Evolutionary conservation across 1,139 yeast species (phyloP).

Genomic region (Yamadazyma pseudoaaseri): DNA sequence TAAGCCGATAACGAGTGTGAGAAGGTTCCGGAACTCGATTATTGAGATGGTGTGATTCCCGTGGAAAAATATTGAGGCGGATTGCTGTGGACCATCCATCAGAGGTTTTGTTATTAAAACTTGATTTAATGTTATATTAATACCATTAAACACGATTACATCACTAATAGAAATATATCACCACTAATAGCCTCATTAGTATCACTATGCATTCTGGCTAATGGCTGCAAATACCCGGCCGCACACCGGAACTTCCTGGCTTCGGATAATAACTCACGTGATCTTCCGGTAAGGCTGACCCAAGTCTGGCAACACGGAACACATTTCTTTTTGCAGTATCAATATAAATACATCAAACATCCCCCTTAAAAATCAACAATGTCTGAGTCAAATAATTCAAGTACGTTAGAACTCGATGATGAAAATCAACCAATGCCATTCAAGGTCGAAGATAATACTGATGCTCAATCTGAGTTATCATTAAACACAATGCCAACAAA

Average conservation of each 20-base stretch:
- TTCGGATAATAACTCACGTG: slow-evolving; percentile 1
- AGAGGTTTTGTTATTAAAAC: no score
- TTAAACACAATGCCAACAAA: slow-evolving; percentile 11
- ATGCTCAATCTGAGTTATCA: slow-evolving; percentile 44
- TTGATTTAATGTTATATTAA: background rate
- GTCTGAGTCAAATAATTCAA: slow-evolving; percentile 9
- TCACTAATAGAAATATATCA: no score
- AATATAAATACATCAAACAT: background rate
- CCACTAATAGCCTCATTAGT: no score
- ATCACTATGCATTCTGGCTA: background rate
- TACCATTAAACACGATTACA: background rate
- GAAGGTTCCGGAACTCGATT: no score
- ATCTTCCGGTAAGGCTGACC: slow-evolving; percentile 2
- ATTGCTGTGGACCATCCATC: no score
- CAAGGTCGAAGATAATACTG: slow-evolving; percentile 25
- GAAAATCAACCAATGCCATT: slow-evolving; percentile 8
- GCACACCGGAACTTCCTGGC: background rate
- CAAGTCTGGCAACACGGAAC: slow-evolving; percentile 4
- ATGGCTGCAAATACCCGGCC: background rate
- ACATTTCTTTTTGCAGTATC: background rate
- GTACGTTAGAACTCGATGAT: slow-evolving; percentile 10
- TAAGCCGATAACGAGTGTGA: no score
- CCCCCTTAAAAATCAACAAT: slow-evolving; percentile 1
- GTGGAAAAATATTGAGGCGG: slow-evolving; percentile 3
- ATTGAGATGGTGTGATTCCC: slow-evolving; percentile 3